Evolutionary conservation across 1,139 yeast species (phyloP).

Genomic region (Hansenula sp.): DNA sequence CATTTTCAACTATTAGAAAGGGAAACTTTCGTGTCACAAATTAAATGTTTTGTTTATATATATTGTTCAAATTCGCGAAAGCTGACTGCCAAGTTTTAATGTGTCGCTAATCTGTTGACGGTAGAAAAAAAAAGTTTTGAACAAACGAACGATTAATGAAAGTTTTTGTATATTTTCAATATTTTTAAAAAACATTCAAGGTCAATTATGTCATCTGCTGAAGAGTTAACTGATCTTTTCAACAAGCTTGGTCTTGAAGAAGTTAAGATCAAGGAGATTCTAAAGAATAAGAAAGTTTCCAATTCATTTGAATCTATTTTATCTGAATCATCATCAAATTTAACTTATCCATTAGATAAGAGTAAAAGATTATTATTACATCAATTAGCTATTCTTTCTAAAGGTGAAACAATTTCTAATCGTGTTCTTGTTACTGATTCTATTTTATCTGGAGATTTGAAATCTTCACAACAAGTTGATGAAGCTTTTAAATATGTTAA

Average conservation of each 20-base stretch:
- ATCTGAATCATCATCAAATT: conserved; percentile 31
- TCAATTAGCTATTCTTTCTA: conserved; percentile 66
- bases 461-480: conserved; percentile 66
- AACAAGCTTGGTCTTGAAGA: conserved; percentile 67
- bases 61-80: too few relatives aligned
- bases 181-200: background rate
- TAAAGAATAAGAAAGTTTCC: conserved; percentile 83
- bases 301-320: conserved; percentile 61
- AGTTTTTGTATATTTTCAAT: background rate
- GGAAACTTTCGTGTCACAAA: background rate
- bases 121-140: background rate
- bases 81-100: too few relatives aligned
- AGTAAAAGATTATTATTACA: conserved; percentile 63
- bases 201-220: conserved; percentile 28
- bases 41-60: background rate
- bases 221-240: conserved; percentile 44
- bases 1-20: too few relatives aligned
- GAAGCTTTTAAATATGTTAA: conserved; percentile 79
- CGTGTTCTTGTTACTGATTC: conserved; percentile 54
- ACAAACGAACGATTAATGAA: background rate
- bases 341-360: conserved; percentile 39
- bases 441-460: conserved; percentile 60
- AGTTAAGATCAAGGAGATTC: conserved; percentile 65
- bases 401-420: conserved; percentile 35
- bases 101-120: too few relatives aligned